These are phyloP conservation scores for Closterium sp. DNA, from an alignment of 139 green algal species.

Conservation along the genomic window DNA sequence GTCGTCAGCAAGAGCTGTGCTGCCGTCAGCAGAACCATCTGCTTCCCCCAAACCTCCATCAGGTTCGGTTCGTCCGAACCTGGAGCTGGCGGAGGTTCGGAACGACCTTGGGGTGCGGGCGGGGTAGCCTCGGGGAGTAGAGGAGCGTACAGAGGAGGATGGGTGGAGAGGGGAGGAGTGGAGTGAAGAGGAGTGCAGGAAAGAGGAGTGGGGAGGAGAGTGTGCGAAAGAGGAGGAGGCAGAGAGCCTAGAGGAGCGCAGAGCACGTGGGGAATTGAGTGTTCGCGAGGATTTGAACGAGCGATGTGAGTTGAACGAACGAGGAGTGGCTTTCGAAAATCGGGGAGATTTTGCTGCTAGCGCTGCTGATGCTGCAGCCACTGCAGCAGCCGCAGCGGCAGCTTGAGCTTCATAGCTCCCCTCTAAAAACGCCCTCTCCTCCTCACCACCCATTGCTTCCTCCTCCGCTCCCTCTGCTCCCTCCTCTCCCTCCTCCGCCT, in stretches of 20 bases:
- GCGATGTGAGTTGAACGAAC: background rate
- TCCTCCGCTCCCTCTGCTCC: background rate
- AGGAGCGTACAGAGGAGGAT: background rate
- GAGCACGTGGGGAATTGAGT: background rate
- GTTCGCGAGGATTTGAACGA: background rate
- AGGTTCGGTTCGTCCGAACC: background rate
- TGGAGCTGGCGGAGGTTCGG: background rate
- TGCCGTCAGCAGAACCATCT: background rate
- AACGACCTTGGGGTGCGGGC: background rate
- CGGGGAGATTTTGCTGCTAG: background rate
- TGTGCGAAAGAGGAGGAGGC: background rate
- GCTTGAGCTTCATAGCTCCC: background rate
- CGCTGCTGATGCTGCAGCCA: background rate
- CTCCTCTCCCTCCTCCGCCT: background rate
- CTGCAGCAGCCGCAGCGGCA: background rate
- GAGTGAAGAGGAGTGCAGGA: background rate
- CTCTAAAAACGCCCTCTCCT: background rate
- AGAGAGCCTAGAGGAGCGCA: background rate
- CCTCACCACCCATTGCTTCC: background rate
- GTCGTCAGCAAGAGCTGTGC: background rate
- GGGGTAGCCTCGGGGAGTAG: background rate
- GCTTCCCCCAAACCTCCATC: too few relatives aligned
- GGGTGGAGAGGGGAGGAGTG: background rate
- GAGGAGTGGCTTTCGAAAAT: background rate
- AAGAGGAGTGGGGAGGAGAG: background rate